Base-by-base conservation (phyloP, 2,329 filamentous ascomycete species). In the Drechslerella coelobrocha region DNA sequence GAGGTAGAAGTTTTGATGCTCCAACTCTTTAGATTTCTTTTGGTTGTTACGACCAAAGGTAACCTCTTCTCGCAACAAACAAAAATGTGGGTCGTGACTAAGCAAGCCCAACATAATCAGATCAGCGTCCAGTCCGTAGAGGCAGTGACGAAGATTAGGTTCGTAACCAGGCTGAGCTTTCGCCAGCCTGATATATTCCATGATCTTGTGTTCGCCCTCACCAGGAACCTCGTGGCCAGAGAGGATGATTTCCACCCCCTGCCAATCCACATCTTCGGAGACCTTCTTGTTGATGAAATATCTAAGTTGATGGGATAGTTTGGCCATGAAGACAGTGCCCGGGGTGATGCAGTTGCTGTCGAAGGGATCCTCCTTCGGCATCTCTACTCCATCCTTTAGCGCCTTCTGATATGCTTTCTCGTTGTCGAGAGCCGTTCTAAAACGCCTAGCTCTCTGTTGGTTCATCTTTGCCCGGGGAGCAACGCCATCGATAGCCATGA, bases 231-330 rank as follows among this genome's bases (percentile, higher is more conserved):
- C 95, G 78, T 99, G 95, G 60, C 95, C 94, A 4, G 94, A 99
- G 68, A 99, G 84, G 57, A 99, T 92, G 75, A 99, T 88, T 78
- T 97, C 92, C 74, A 95, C 94, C 69, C 90, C 90, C 81, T 99
- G 94, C 94, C 94, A 99, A 77, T 99, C 94, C 51, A 88, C 86
- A 79, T 99, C 94, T 79, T 99, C 93, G 1, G 92, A 94, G 9
- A 99, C 88, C 81, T 99, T 99, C 81, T 99, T 99, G 83, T 91
- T 96, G 82, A 99, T 89, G 80, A 99, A 99, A 79, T 99, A 99
- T 80, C 95, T 95, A 73, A 99, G 83, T 80, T 99, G 95, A 75
- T 88, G 85, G 3, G 94, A 95, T 76, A 99, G 84, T 80, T 93
- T 96, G 50, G 93, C 92, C 94, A 99, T 99, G 80, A 99, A 99